phyloP scores from a whole-genome alignment of 208 protist genomes.

The Giardia duodenalis region DNA sequence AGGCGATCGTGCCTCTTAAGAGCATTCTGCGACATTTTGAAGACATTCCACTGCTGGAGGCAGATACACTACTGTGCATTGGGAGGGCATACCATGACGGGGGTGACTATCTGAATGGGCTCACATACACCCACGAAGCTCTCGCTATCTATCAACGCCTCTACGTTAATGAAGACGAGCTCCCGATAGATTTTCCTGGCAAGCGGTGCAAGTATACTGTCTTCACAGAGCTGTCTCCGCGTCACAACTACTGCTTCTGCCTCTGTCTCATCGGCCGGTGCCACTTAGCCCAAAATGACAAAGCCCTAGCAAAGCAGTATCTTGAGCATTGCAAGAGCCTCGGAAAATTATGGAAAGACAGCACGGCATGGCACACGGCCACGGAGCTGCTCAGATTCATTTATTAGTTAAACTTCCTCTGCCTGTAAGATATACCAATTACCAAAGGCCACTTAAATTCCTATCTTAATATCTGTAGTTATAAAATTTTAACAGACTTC shows the following conservation, averaged over 20 bases:
- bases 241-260: slow-evolving; percentile 4
- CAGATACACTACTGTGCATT: not conserved
- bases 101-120: not conserved
- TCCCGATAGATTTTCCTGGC: not conserved
- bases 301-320: not conserved
- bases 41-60: not conserved
- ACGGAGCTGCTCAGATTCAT: not conserved
- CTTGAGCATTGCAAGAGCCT: not conserved
- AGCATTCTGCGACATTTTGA: not conserved
- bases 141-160: not conserved
- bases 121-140: not conserved
- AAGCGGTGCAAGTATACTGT: not conserved
- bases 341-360: not conserved
- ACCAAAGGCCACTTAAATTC: too few species aligned
- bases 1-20: not conserved
- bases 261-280: not conserved
- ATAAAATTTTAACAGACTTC: too few species aligned
- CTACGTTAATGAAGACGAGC: not conserved
- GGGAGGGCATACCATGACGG: not conserved
- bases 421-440: too few species aligned
- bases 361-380: not conserved
- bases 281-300: not conserved
- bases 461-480: too few species aligned
- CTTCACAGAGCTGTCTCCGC: not conserved
- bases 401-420: not conserved